Evolutionary conservation across 331 rosid genomes (phyloP), one percentile per base, ranked within the genome.

Genomic region (Cydonia oblonga): DNA sequence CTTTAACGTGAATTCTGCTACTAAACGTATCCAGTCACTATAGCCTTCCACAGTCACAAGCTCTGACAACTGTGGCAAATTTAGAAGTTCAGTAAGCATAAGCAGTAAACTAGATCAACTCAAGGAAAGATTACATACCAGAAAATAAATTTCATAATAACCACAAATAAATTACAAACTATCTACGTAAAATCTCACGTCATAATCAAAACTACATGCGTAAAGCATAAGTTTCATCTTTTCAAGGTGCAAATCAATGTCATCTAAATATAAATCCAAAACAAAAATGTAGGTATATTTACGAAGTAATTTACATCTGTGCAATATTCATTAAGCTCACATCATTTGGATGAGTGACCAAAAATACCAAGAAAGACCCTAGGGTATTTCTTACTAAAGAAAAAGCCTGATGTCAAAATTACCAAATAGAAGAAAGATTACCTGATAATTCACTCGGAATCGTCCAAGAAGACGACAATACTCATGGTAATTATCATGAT

Each of bases 391-490:
- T 42, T 14, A 23, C 77, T 63, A 64, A 24, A 16, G 67, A 18
- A 40, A 57, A 30, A 75, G 51, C 75, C 29, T 20, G 18, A 68
- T 7, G 23, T 46, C 59, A 56, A 52, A 42, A 35, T 26, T 74
- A 74, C 42, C 28, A 56, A 19, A 76, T 20, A 16, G 44, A 22
- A 68, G 15, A 22, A 74, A 70, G 30, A 15, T 53, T 79, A 95
- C 99, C 97, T 95, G 99, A 83, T 91, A 95, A 77, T 95, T 95
- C 82, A 91, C 96, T 79, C 96, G 84, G 84, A 95, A 91, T 66
- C 99, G 97, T 57, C 96, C 99, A 77, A 95, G 96, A 85, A 95
- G 99, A 70, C 97, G 97, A 64, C 99, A 95, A 77, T 88, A 95
- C 71, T 95, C 99, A 85, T 95, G 99, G 89, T 95, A 95, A 84